phyloP scores from a whole-genome alignment of 257 asterid species.

The Scutellaria baicalensis region DNA sequence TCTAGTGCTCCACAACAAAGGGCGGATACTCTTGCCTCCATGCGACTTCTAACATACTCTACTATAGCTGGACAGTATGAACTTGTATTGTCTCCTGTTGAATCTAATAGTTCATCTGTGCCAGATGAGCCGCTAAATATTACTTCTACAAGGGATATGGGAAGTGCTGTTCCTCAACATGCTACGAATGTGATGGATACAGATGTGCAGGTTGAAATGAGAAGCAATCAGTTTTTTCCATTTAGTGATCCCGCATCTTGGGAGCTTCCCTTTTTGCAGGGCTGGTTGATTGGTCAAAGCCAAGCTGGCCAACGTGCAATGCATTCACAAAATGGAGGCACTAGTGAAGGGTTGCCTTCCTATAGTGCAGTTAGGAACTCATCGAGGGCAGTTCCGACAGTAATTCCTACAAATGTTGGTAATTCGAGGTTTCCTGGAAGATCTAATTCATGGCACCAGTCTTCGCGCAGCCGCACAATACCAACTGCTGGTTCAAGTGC shows the following conservation, averaged over 20 bases:
- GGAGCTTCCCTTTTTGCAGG: conserved; percentile 94
- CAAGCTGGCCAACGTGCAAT: conserved; percentile 70
- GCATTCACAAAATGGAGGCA: conserved; percentile 52
- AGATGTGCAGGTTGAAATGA: conserved; percentile 52
- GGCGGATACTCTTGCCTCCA: conserved; percentile 61
- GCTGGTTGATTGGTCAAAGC: conserved; percentile 94
- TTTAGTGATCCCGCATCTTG: conserved; percentile 80
- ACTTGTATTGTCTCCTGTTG: conserved; percentile 71
- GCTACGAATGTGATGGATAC: conserved; percentile 59
- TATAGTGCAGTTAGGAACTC: conserved; percentile 38
- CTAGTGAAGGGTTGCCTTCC: conserved; percentile 36
- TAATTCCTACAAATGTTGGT: conserved; percentile 28
- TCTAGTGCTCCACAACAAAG: conserved; percentile 47
- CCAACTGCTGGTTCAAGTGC: conserved; percentile 43
- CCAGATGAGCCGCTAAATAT: conserved; percentile 47
- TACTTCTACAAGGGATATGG: conserved; percentile 42
- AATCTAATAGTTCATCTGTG: conserved; percentile 31
- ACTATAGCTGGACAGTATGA: conserved; percentile 96
- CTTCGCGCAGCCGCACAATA: conserved; percentile 51
- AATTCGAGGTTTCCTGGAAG: conserved; percentile 53
- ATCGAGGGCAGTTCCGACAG: conserved; percentile 28
- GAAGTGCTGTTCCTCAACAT: conserved; percentile 35
- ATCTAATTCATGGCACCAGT: conserved; percentile 54
- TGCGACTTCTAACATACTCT: conserved; percentile 77
- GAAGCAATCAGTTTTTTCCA: conserved; percentile 70